Evolutionary conservation across 208 protist genomes (phyloP).

Genomic region (Herpetomonas samuelpessoai): DNA sequence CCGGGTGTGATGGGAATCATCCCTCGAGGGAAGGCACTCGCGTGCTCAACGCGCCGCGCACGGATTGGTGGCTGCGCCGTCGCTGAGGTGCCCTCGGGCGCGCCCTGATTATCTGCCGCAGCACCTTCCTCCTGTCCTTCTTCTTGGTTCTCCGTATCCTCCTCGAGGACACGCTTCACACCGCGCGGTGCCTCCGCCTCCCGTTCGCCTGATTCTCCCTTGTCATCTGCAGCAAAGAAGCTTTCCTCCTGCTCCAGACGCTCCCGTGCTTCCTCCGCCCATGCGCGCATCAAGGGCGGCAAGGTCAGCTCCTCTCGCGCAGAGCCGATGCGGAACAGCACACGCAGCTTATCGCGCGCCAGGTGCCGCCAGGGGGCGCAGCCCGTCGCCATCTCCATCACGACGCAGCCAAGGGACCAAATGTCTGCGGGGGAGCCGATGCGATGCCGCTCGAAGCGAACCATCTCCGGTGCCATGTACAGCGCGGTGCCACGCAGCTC

Average conservation of each 20-base stretch:
- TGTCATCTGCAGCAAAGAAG: not conserved
- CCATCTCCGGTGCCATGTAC: constrained; percentile 88
- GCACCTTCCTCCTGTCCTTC: constrained; percentile 2
- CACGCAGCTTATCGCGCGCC: constrained; percentile 40
- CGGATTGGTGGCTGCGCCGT: not conserved
- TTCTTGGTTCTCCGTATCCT: not conserved
- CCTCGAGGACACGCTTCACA: not conserved
- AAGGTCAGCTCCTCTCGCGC: constrained; percentile 57
- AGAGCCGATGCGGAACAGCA: constrained; percentile 59
- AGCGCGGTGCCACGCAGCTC: constrained; percentile 82
- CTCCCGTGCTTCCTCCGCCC: constrained; percentile 34
- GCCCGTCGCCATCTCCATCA: constrained; percentile 82
- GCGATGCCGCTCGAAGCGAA: constrained; percentile 56
- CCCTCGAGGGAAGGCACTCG: not conserved
- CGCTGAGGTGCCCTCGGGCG: too few species aligned
- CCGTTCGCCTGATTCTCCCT: not conserved
- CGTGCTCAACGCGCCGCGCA: not conserved
- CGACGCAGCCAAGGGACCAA: constrained; percentile 82
- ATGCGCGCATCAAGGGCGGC: constrained; percentile 47
- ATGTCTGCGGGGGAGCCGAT: constrained; percentile 73
- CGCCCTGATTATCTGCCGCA: not conserved
- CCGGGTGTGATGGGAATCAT: constrained; percentile 12
- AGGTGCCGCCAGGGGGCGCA: constrained; percentile 70
- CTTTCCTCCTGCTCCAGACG: constrained; percentile 17
- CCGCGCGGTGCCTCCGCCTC: not conserved